A percentile compares a stretch with the other conserved stretches of the same genome.
phyloP scores from a whole-genome alignment of 176 grass and related monocot species.

The Tillandsia fasciculata region DNA sequence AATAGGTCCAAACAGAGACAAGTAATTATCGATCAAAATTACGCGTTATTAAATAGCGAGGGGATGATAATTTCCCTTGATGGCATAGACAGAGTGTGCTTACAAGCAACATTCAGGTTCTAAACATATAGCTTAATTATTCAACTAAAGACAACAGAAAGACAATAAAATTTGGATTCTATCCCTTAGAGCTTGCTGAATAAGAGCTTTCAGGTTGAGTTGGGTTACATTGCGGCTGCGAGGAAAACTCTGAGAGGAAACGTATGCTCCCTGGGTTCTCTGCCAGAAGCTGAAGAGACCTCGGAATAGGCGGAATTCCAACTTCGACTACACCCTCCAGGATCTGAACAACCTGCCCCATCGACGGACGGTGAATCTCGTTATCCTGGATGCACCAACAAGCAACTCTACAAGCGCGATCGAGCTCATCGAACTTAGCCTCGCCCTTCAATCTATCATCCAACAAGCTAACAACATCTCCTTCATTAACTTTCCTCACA shows the following conservation, averaged over 20 bases:
- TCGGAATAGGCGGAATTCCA: slow-evolving; percentile 33
- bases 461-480: slow-evolving; percentile 15
- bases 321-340: slow-evolving; percentile 24
- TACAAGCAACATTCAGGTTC: too few relatives aligned
- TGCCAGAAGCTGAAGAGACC: slow-evolving; percentile 7
- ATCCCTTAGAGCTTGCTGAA: neutral
- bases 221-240: neutral
- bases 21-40: too few relatives aligned
- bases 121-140: too few relatives aligned
- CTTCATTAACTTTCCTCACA: slow-evolving; percentile 16
- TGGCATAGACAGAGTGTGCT: too few relatives aligned
- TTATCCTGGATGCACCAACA: slow-evolving; percentile 62
- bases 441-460: slow-evolving; percentile 26
- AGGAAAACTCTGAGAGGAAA: slow-evolving; percentile 20
- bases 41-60: too few relatives aligned
- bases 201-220: neutral
- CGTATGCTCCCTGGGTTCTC: slow-evolving; percentile 1
- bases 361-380: slow-evolving; percentile 25
- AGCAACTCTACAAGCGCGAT: slow-evolving; percentile 27
- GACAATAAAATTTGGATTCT: too few relatives aligned
- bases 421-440: slow-evolving; percentile 24
- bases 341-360: slow-evolving; percentile 31
- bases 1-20: too few relatives aligned
- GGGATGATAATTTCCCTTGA: too few relatives aligned
- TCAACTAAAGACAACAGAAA: too few relatives aligned